These are phyloP conservation scores for Amauroascus verrucosus DNA, from an alignment of 2,329 filamentous ascomycete genomes.

Conservation along the genomic window DNA sequence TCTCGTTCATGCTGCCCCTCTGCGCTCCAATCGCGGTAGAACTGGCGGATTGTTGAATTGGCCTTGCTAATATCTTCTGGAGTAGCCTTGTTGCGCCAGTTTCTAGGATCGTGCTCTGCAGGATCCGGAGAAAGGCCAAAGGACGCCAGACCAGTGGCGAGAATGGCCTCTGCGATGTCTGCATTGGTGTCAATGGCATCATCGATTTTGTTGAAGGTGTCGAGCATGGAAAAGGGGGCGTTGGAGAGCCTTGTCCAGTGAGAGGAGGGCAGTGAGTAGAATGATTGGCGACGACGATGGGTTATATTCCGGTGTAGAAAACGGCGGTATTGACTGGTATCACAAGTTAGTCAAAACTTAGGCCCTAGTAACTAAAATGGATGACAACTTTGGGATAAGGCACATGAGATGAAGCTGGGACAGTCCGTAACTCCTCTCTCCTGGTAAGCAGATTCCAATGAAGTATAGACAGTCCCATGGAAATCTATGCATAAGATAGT, in stretches of 20 bases:
- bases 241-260: conserved; percentile 76
- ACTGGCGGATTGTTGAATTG: conserved; percentile 80
- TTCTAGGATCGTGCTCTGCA: conserved; percentile 34
- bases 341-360: conserved; percentile 10
- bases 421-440: too few species aligned
- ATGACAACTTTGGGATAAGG: not conserved
- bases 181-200: conserved; percentile 83
- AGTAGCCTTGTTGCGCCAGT: conserved; percentile 63
- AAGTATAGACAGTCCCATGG: too few species aligned
- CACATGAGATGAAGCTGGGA: not conserved
- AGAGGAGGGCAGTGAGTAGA: conserved; percentile 75
- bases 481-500: too few species aligned
- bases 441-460: too few species aligned
- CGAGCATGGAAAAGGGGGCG: conserved; percentile 72
- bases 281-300: conserved; percentile 78
- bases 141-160: conserved; percentile 55
- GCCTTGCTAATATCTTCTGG: conserved; percentile 77
- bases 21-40: conserved; percentile 87
- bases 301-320: conserved; percentile 83
- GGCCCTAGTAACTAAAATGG: not conserved
- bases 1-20: conserved; percentile 64
- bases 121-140: conserved; percentile 47
- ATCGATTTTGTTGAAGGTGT: conserved; percentile 69
- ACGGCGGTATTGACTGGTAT: conserved; percentile 65
- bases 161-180: conserved; percentile 67